Evolutionary conservation across 2,329 filamentous ascomycete species (phyloP).

Genomic region (Colletotrichum lini): DNA sequence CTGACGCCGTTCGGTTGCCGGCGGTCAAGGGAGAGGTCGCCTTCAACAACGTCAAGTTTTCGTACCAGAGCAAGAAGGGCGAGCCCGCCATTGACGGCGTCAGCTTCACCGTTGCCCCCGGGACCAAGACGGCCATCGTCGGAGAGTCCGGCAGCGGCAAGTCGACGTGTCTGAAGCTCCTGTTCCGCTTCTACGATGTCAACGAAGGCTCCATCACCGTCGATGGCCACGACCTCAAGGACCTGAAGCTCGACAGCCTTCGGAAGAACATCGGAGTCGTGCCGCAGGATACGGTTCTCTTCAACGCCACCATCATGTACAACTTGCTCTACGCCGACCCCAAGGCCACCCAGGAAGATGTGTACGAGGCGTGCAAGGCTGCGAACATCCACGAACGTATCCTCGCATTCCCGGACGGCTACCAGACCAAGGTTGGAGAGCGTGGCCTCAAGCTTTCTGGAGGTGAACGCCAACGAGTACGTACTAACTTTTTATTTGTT

Average conservation of each 20-base stretch:
- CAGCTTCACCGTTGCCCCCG: conserved; percentile 58
- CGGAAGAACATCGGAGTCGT: conserved; percentile 61
- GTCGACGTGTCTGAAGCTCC: conserved; percentile 63
- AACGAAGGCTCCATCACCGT: conserved; percentile 61
- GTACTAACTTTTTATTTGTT: conserved; percentile 28
- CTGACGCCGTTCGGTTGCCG: conserved; percentile 53
- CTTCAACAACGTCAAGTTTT: conserved; percentile 60
- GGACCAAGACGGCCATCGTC: conserved; percentile 62
- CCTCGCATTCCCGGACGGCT: conserved; percentile 66
- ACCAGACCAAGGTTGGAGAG: conserved; percentile 67
- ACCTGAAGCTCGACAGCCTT: conserved; percentile 57
- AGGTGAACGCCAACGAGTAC: conserved; percentile 71
- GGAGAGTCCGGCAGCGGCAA: conserved; percentile 64
- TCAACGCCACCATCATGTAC: conserved; percentile 70
- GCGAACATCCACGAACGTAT: conserved; percentile 71
- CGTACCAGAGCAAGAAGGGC: conserved; percentile 56
- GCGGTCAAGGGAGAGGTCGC: conserved; percentile 55
- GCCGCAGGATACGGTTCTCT: conserved; percentile 61
- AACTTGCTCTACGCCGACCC: conserved; percentile 68
- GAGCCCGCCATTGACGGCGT: conserved; percentile 57
- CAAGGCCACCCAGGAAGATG: conserved; percentile 62
- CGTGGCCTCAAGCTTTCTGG: conserved; percentile 69
- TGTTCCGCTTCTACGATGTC: conserved; percentile 67
- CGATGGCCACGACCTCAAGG: conserved; percentile 61
- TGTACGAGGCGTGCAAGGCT: conserved; percentile 65